Evolutionary conservation across 768 basidiomycete genomes (phyloP), one percentile per base, ranked within the genome.

Genomic region (Mycena albidolilacea): DNA sequence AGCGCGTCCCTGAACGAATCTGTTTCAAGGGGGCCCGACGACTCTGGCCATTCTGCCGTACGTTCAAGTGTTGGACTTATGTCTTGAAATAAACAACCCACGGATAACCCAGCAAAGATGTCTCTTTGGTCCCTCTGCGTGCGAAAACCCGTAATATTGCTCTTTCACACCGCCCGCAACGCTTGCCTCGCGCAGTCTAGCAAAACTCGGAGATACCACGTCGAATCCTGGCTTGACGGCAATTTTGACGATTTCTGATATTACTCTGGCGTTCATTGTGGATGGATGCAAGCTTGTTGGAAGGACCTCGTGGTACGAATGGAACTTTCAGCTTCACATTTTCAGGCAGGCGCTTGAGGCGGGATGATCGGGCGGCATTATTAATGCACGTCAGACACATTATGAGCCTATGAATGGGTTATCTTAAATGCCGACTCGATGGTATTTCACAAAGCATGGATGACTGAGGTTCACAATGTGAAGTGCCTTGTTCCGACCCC

Each of bases 51-150:
- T 67, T 72, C 71, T 72, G 61, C 19, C 12, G 37, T 35, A 7
- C 17, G 39, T 41, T 8, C 17, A n/a, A 52, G 9, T 44, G 21
- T 39, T 3, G 9, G 5, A n/a, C 21, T 50, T 10, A 14, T 38
- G 19, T 7, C n/a, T n/a, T 8, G 7, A 11, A 43, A 58, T 48
- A 46, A 38, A 55, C 38, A 1, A 64, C 71, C 14, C 44, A 72
- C 66, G 71, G 23, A 72, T 72, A 38, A 72, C 43, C 71, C 71
- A 72, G 61, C 60, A 63, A n/a, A 72, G 50, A 64, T 72, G 59
- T 38, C 46, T 60, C 7, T 14, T 19, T 19, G 39, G 19, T 5
- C 38, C 61, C 37, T 64, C 52, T 35, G 41, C 43, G 30, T 71
- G 64, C 48, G 64, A 66, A 30, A 68, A 30, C 12, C 71, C 71